Conservation (phyloP, 192 early-diverging fungal species). For the Coemansia erecta region DNA sequence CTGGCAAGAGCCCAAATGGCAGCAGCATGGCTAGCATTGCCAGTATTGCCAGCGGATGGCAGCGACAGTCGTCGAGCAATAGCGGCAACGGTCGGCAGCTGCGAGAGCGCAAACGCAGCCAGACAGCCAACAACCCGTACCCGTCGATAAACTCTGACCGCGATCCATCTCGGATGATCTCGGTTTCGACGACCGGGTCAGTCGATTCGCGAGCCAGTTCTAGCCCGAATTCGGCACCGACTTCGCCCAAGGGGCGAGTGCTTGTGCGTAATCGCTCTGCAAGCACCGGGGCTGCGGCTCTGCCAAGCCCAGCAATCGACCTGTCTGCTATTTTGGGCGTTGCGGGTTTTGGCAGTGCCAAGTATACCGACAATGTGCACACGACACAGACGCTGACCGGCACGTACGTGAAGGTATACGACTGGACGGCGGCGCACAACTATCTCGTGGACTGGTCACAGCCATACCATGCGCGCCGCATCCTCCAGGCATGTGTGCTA, state of each 20-base stretch:
- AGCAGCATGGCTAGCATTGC: not conserved
- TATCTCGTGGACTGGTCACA: constrained; percentile 48
- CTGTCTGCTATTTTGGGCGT: constrained; percentile 42
- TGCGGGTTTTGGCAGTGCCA: constrained; percentile 51
- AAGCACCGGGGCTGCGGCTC: constrained; percentile 6
- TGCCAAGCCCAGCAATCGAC: constrained; percentile 15
- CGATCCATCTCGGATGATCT: not conserved
- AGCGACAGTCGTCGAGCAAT: not conserved
- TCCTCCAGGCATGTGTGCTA: constrained; percentile 26
- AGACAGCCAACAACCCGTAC: constrained; percentile 7
- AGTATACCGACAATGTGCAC: constrained; percentile 49
- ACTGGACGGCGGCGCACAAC: constrained; percentile 44
- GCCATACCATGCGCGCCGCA: constrained; percentile 22
- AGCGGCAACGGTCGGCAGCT: not conserved
- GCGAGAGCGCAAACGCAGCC: constrained; percentile 8
- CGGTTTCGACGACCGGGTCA: not conserved
- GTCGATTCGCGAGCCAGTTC: not conserved
- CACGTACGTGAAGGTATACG: constrained; percentile 36
- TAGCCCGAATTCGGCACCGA: not conserved
- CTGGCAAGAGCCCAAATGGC: too few species aligned
- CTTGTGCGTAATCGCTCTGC: constrained; percentile 21
- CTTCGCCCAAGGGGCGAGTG: constrained; percentile 22
- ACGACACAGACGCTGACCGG: constrained; percentile 52
- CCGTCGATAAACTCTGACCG: constrained; percentile 3
- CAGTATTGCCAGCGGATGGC: not conserved